Evolutionary conservation across 345 rosid genomes (phyloP).

Genomic region (Pugionium dolabratum): DNA sequence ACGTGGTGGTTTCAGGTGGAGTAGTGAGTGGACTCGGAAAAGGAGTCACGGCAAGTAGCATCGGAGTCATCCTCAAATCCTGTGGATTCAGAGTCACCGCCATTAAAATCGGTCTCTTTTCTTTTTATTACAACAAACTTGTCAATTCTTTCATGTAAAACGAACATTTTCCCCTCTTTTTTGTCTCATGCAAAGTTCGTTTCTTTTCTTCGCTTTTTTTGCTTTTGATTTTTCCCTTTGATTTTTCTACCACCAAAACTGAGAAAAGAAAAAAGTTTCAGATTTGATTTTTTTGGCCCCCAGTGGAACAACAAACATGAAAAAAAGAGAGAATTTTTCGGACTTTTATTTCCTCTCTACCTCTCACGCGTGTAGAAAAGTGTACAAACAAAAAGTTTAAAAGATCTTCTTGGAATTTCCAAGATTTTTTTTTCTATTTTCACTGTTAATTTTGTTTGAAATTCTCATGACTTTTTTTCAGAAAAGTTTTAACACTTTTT

Average conservation of each 20-base stretch:
- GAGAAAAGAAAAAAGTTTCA: constrained; percentile 21
- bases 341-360: neutral
- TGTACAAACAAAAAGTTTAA: neutral
- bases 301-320: constrained; percentile 17
- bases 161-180: constrained; percentile 18
- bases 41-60: constrained; percentile 67
- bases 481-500: no score
- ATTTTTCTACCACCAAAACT: constrained; percentile 8
- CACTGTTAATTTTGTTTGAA: neutral
- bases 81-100: constrained; percentile 45
- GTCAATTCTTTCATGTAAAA: constrained; percentile 24
- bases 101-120: constrained; percentile 39
- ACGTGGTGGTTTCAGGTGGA: constrained; percentile 62
- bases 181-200: constrained; percentile 23
- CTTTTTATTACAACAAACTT: constrained; percentile 1
- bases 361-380: constrained; percentile 38
- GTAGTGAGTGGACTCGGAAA: constrained; percentile 69
- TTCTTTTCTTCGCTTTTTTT: constrained; percentile 16
- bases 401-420: constrained; percentile 20
- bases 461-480: neutral
- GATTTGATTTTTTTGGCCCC: constrained; percentile 35
- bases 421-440: neutral
- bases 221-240: neutral
- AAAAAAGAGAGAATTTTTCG: neutral
- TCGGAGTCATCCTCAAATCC: constrained; percentile 50